phyloP scores from a whole-genome alignment of 2,329 filamentous ascomycete genomes.

The Coniella vitis region DNA sequence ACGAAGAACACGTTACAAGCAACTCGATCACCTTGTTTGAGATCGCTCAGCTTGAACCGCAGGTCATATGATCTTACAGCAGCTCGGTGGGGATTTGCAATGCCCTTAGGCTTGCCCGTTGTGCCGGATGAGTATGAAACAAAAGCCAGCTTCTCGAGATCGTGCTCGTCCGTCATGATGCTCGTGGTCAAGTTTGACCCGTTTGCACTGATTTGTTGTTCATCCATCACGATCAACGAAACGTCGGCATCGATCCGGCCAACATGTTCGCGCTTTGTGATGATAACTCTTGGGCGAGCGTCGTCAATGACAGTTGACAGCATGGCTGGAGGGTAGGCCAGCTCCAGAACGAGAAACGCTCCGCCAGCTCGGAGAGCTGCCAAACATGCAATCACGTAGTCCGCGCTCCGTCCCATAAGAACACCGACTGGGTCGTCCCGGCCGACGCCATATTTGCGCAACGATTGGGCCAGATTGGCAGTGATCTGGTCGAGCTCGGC shows the following conservation, averaged over 20 bases:
- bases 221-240: slow-evolving; percentile 60
- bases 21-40: slow-evolving; percentile 65
- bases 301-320: slow-evolving; percentile 72
- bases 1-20: slow-evolving; percentile 88
- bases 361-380: slow-evolving; percentile 73
- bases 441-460: slow-evolving; percentile 61
- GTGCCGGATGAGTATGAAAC: slow-evolving; percentile 78
- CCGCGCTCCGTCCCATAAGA: slow-evolving; percentile 65
- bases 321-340: slow-evolving; percentile 69
- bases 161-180: slow-evolving; percentile 49
- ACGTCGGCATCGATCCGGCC: slow-evolving; percentile 57
- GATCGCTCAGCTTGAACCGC: slow-evolving; percentile 63
- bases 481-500: slow-evolving; percentile 63
- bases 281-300: slow-evolving; percentile 61
- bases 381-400: slow-evolving; percentile 73
- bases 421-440: slow-evolving; percentile 71
- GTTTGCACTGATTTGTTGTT: slow-evolving; percentile 26
- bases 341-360: slow-evolving; percentile 72
- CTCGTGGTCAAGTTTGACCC: slow-evolving; percentile 23
- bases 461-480: slow-evolving; percentile 53
- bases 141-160: slow-evolving; percentile 68
- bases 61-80: slow-evolving; percentile 68
- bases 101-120: slow-evolving; percentile 74
- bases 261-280: slow-evolving; percentile 60
- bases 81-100: slow-evolving; percentile 71